Evolutionary conservation across 257 asterid species (phyloP).

Genomic region (Solanum commersonii): DNA sequence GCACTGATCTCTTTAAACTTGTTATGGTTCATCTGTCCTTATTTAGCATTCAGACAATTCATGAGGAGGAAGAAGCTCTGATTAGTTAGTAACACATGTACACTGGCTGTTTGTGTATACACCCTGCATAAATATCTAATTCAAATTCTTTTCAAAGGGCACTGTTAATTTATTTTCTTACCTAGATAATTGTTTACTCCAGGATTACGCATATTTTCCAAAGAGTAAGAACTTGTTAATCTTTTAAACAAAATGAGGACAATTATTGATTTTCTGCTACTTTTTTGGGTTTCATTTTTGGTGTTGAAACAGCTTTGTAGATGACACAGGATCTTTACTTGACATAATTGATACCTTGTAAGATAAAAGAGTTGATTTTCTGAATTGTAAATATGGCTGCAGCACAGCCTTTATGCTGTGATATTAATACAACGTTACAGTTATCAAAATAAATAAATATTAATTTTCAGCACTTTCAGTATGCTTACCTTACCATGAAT

Average conservation of each 20-base stretch:
- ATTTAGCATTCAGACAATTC: background rate
- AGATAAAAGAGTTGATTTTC: background rate
- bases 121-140: background rate
- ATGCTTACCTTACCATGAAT: background rate
- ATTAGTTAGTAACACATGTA: background rate
- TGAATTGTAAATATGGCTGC: background rate
- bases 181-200: background rate
- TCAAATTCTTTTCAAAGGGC: background rate
- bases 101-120: background rate
- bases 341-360: background rate
- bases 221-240: background rate
- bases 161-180: background rate
- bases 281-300: background rate
- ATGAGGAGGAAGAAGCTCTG: background rate
- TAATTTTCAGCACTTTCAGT: background rate
- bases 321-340: background rate
- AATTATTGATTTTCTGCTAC: background rate
- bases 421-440: background rate
- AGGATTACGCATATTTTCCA: background rate
- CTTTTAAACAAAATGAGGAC: background rate
- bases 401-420: background rate
- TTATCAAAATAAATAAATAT: background rate
- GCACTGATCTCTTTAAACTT: background rate
- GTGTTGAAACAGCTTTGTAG: background rate
- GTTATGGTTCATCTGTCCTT: background rate